Percentiles rank a stretch among this genome's conserved stretches.
Conservation (phyloP, 164 flowering plant species). For the Pachysandra terminalis region DNA sequence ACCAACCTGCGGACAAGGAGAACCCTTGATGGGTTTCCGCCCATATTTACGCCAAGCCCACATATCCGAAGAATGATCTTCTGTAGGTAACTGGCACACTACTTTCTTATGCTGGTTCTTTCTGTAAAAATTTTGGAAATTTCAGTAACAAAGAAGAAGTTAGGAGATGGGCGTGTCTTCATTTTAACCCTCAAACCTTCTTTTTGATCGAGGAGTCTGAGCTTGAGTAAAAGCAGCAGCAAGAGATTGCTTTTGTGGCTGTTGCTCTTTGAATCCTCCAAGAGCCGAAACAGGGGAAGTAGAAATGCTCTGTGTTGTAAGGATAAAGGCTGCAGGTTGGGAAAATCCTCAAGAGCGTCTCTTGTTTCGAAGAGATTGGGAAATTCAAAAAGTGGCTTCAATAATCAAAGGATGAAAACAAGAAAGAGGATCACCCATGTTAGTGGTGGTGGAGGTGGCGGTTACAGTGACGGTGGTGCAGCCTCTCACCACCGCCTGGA, state of each 20-base stretch:
- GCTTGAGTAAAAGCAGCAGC: slow-evolving; percentile 13
- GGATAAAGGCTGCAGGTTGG: slow-evolving; percentile 25
- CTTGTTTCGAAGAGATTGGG: slow-evolving; percentile 40
- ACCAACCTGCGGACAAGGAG: slow-evolving; percentile 90
- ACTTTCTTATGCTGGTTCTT: slow-evolving; percentile 73
- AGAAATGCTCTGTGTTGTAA: slow-evolving; percentile 13
- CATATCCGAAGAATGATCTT: slow-evolving; percentile 67
- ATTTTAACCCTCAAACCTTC: slow-evolving; percentile 43
- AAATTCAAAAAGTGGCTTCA: slow-evolving; percentile 8
- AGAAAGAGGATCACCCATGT: slow-evolving; percentile 14
- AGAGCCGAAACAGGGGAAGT: slow-evolving; percentile 18
- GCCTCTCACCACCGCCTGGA: too few species aligned
- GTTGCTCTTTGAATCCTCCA: slow-evolving; percentile 19
- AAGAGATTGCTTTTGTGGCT: slow-evolving; percentile 11
- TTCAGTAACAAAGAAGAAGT: slow-evolving; percentile 1
- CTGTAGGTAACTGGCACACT: slow-evolving; percentile 78
- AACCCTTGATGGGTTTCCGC: slow-evolving; percentile 96
- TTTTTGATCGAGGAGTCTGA: slow-evolving; percentile 55
- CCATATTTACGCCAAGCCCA: slow-evolving; percentile 99
- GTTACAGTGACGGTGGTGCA: slow-evolving; percentile 88
- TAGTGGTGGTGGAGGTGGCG: slow-evolving; percentile 23
- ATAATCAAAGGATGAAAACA: slow-evolving; percentile 14
- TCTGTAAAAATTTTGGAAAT: slow-evolving; percentile 46
- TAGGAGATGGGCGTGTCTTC: slow-evolving; percentile 5
- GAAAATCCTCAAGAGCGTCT: slow-evolving; percentile 38